Conservation (phyloP, 129 eudicot genomes). For the Gnaphalium uliginosum region DNA sequence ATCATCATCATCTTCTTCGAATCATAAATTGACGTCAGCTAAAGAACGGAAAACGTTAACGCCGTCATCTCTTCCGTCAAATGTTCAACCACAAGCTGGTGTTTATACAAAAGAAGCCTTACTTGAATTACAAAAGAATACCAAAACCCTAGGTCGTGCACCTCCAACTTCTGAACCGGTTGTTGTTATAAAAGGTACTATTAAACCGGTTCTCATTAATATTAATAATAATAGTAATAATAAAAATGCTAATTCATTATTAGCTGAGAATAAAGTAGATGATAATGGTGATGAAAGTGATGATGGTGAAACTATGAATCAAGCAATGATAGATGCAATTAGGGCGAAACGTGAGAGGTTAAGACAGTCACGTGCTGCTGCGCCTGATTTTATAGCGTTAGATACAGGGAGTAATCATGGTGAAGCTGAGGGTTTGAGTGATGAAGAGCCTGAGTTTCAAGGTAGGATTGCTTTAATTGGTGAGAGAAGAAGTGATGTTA, state of each 20-base stretch:
- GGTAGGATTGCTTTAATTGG: constrained; percentile 85
- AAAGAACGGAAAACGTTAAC: constrained; percentile 48
- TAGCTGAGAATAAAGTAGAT: constrained; percentile 37
- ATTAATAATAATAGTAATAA: background rate
- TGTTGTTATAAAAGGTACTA: constrained; percentile 59
- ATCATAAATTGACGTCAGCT: constrained; percentile 56
- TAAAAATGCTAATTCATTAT: constrained; percentile 16
- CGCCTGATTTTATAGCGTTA: constrained; percentile 72
- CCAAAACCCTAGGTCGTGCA: constrained; percentile 50
- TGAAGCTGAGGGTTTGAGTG: constrained; percentile 89
- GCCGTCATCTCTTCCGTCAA: constrained; percentile 52
- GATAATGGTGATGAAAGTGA: constrained; percentile 61
- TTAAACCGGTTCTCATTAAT: constrained; percentile 41
- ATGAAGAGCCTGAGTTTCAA: constrained; percentile 91
- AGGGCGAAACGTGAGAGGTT: constrained; percentile 74
- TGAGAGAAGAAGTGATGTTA: constrained; percentile 47
- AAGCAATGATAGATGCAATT: constrained; percentile 59
- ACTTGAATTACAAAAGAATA: constrained; percentile 77
- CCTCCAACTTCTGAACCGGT: constrained; percentile 36
- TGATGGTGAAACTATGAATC: constrained; percentile 38
- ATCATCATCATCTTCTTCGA: constrained; percentile 33
- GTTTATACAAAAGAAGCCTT: constrained; percentile 80
- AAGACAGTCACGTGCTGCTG: constrained; percentile 67
- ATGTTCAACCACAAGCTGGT: constrained; percentile 89
- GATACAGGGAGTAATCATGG: constrained; percentile 96